These are phyloP conservation scores for Hippophae rhamnoides DNA, from an alignment of 306 rosid species.

Conservation along the genomic window DNA sequence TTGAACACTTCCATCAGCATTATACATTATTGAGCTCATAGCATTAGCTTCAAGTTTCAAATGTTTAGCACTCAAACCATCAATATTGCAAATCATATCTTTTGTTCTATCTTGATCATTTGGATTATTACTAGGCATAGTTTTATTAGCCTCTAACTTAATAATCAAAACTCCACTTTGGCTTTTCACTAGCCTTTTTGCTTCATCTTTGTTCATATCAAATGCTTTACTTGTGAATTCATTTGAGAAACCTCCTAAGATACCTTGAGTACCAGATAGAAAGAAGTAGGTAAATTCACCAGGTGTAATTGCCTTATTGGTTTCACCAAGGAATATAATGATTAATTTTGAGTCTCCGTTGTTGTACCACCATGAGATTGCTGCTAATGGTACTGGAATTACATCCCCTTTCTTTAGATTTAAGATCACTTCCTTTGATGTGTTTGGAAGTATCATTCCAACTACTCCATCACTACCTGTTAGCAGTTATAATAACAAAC, in stretches of 20 bases:
- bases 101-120: neutral
- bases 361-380: constrained; percentile 73
- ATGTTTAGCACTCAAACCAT: constrained; percentile 32
- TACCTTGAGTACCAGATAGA: constrained; percentile 29
- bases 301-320: constrained; percentile 26
- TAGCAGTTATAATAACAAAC: neutral
- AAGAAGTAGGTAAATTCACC: constrained; percentile 46
- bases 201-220: constrained; percentile 21
- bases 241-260: constrained; percentile 33
- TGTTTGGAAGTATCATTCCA: constrained; percentile 28
- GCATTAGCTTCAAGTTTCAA: constrained; percentile 33
- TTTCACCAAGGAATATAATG: constrained; percentile 39
- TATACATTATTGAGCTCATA: constrained; percentile 29
- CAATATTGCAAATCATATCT: constrained; percentile 33
- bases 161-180: constrained; percentile 33
- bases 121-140: constrained; percentile 28
- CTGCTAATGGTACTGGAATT: constrained; percentile 40
- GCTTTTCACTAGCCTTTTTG: constrained; percentile 27
- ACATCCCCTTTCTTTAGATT: constrained; percentile 45
- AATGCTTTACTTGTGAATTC: constrained; percentile 29
- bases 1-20: constrained; percentile 22
- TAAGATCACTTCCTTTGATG: constrained; percentile 32
- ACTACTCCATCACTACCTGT: constrained; percentile 41
- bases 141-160: constrained; percentile 18
- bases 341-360: constrained; percentile 34